These are phyloP conservation scores for Botryotinia convoluta DNA, from an alignment of 2,329 filamentous ascomycete species.

Conservation along the genomic window DNA sequence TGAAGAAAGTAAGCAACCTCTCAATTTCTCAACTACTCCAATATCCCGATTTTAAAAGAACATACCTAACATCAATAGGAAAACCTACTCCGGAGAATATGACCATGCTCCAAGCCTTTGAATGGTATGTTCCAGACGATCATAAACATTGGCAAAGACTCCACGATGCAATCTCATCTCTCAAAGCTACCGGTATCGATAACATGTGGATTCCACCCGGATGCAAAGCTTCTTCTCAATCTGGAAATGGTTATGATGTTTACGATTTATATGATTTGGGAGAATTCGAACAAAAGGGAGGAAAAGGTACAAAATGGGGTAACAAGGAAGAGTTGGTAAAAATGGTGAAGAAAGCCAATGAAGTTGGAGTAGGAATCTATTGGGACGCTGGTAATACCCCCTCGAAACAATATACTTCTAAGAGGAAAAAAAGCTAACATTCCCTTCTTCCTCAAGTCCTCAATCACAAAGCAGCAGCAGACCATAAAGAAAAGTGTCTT, in stretches of 20 bases:
- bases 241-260: slow-evolving; percentile 66
- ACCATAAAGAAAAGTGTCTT: slow-evolving; percentile 59
- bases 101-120: slow-evolving; percentile 67
- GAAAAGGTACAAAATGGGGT: slow-evolving; percentile 66
- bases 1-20: slow-evolving; percentile 13
- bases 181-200: slow-evolving; percentile 60
- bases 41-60: not conserved
- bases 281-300: slow-evolving; percentile 70
- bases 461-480: slow-evolving; percentile 70
- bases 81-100: slow-evolving; percentile 45
- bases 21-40: not conserved
- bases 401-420: not conserved
- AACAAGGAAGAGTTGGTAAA: slow-evolving; percentile 57
- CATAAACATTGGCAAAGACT: slow-evolving; percentile 61
- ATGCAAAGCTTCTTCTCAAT: slow-evolving; percentile 61
- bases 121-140: slow-evolving; percentile 67
- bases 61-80: slow-evolving; percentile 20
- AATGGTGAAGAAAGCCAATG: slow-evolving; percentile 50
- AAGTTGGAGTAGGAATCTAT: slow-evolving; percentile 55
- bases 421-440: slow-evolving; percentile 2
- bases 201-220: slow-evolving; percentile 68
- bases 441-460: slow-evolving; percentile 47
- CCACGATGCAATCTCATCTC: slow-evolving; percentile 47
- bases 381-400: slow-evolving; percentile 54
- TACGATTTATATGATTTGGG: slow-evolving; percentile 71